Conservation (phyloP, 805 yeast genomes). For the Ogataea minuta region DNA sequence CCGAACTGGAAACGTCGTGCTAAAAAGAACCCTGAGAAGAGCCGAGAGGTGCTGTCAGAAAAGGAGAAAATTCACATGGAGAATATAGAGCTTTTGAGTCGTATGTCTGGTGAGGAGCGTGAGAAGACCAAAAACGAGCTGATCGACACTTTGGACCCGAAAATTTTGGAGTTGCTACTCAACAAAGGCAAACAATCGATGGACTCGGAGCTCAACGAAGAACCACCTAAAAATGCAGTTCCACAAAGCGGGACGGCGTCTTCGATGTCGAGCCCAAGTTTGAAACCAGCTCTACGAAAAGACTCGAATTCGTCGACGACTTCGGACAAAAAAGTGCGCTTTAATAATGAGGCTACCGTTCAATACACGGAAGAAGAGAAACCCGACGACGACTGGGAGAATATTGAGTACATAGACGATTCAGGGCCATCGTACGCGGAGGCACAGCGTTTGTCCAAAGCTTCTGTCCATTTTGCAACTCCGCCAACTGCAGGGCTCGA, state of each 20-base stretch:
- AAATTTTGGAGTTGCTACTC: constrained; percentile 56
- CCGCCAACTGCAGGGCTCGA: constrained; percentile 39
- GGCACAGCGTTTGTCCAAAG: constrained; percentile 31
- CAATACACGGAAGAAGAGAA: constrained; percentile 18
- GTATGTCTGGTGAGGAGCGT: constrained; percentile 67
- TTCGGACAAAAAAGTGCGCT: constrained; percentile 31
- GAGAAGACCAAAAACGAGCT: constrained; percentile 64
- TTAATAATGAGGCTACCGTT: constrained; percentile 33
- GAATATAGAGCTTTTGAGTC: constrained; percentile 58
- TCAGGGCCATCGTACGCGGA: constrained; percentile 47
- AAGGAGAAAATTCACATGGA: constrained; percentile 76
- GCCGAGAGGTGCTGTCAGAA: constrained; percentile 51
- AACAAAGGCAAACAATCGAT: constrained; percentile 46
- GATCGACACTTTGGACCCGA: constrained; percentile 65
- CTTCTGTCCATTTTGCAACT: constrained; percentile 61
- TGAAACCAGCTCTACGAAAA: constrained; percentile 24
- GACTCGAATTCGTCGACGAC: constrained; percentile 16
- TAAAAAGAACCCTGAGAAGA: constrained; percentile 14
- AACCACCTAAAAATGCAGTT: no score
- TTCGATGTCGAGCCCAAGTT: constrained; percentile 12
- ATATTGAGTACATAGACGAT: constrained; percentile 49
- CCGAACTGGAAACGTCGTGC: constrained; percentile 35
- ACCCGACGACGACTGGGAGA: constrained; percentile 45
- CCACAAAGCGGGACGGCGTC: constrained; percentile 17
- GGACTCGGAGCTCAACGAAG: neutral